Evolutionary conservation across 805 yeast genomes (phyloP), one percentile per base, ranked within the genome.

Genomic region (Spathaspora boniae): DNA sequence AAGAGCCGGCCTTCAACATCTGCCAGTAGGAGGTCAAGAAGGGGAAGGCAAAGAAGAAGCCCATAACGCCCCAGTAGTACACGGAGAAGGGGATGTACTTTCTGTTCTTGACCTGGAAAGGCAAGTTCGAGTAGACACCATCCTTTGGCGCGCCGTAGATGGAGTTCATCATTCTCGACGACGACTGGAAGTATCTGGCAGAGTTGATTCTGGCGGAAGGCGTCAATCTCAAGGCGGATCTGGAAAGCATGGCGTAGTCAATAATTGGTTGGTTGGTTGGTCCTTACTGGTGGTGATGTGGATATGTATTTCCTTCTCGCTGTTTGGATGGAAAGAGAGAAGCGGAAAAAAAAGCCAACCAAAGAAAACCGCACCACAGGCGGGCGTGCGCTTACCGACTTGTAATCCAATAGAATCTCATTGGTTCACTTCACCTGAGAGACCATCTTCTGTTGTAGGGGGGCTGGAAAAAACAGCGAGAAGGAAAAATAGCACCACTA

Each of bases 51-150:
- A 62, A 62, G 55, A 62, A 61, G 48, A 56, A 48, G 4, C 83
- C 78, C 47, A 82, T 72, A 69, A 79, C 82, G 36, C 88, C 78
- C 74, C 85, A 82, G 73, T 83, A 95, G 48, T 82, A 74, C 35
- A 87, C 69, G 48, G 80, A 86, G 62, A 76, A 88, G 49, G 97
- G 98, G 47, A 91, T 75, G 29, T 36, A 44, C 71, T 80, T 84
- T 76, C 95, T 88, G 78, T 81, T 74, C 76, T 87, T 88, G 45
- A 91, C 95, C 75, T 79, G 79, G 80, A 91, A 93, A 48, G 98
- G 98, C 46, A 91, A 58, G 78, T 93, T 91, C 55, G 83, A 72
- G 81, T 93, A 93, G 31, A 82, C 80, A 56, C 97, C 97, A 36
- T 46, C 46, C 47, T 60, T 54, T 33, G 72, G 71, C 29, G 63